These are phyloP conservation scores for Nemania sp. DNA, from an alignment of 2,329 filamentous ascomycete species.

Conservation along the genomic window DNA sequence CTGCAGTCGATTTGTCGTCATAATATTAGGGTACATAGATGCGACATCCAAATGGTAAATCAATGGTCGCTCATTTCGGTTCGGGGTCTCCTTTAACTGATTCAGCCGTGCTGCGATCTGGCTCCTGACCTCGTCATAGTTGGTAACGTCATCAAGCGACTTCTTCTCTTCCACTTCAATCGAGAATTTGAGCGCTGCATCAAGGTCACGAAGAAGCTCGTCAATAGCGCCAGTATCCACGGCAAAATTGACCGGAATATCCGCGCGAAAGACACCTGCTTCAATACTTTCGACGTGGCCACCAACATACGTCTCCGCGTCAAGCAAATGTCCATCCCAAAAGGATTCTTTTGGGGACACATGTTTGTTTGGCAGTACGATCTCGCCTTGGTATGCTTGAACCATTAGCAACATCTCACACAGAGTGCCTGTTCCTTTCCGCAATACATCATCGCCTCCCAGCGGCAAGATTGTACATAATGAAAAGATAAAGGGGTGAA, in stretches of 20 bases:
- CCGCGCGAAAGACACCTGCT: constrained; percentile 93
- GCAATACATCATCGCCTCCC: constrained; percentile 89
- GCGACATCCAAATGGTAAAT: constrained; percentile 99
- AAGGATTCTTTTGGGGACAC: constrained; percentile 90
- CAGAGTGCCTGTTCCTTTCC: constrained; percentile 97
- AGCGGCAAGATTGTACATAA: constrained; percentile 96
- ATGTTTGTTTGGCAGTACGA: constrained; percentile 96
- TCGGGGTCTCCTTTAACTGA: constrained; percentile 83
- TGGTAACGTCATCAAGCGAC: constrained; percentile 79
- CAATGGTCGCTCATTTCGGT: constrained; percentile 84
- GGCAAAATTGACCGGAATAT: constrained; percentile 94
- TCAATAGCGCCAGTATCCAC: constrained; percentile 92
- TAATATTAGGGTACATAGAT: constrained; percentile 99
- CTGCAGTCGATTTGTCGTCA: constrained; percentile 98
- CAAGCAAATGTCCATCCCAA: constrained; percentile 94
- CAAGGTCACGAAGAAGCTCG: constrained; percentile 86
- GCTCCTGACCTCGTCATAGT: constrained; percentile 85
- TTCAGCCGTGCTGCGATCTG: constrained; percentile 80
- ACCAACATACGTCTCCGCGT: constrained; percentile 97
- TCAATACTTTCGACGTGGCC: constrained; percentile 99
- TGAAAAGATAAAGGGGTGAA: constrained; percentile 99
- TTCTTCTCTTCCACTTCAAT: constrained; percentile 88
- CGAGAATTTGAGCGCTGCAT: constrained; percentile 89
- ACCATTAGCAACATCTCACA: constrained; percentile 99
- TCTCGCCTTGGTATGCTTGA: constrained; percentile 91